A percentile compares a stretch with the other conserved stretches of the same genome.
phyloP scores from a whole-genome alignment of 2,329 filamentous ascomycete genomes.

The Fusarium subtropicale region DNA sequence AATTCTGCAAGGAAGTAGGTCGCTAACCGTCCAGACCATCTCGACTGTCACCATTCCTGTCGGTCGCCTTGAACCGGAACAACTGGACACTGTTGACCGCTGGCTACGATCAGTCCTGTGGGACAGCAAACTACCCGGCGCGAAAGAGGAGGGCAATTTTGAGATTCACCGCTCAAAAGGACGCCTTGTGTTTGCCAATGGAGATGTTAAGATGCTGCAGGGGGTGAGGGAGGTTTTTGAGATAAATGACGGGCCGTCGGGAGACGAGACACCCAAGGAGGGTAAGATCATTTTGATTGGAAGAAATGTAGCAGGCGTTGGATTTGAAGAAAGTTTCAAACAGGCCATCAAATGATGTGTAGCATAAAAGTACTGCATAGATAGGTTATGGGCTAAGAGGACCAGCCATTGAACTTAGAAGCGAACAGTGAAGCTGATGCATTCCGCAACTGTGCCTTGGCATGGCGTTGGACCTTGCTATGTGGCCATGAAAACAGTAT shows the following conservation, averaged over 20 bases:
- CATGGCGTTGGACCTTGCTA: neutral
- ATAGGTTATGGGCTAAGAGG: neutral
- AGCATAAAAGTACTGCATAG: neutral
- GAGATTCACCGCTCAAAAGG: slow-evolving; percentile 93
- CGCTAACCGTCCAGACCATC: slow-evolving; percentile 71
- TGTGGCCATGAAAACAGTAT: neutral
- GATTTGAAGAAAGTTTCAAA: slow-evolving; percentile 62
- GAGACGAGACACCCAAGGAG: slow-evolving; percentile 46
- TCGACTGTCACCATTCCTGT: slow-evolving; percentile 82
- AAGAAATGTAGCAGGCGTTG: slow-evolving; percentile 62
- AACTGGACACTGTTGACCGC: slow-evolving; percentile 75
- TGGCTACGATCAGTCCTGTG: slow-evolving; percentile 89
- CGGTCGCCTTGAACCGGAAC: slow-evolving; percentile 65
- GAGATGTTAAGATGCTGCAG: slow-evolving; percentile 81
- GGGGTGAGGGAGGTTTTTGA: slow-evolving; percentile 96
- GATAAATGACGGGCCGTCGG: slow-evolving; percentile 73
- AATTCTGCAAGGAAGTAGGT: neutral
- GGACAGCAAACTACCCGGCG: slow-evolving; percentile 73
- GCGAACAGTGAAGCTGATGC: neutral
- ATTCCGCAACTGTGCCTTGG: neutral
- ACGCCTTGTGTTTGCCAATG: slow-evolving; percentile 73
- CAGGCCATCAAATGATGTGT: slow-evolving; percentile 40
- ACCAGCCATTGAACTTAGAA: neutral
- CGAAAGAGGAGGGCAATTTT: slow-evolving; percentile 59
- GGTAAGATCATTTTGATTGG: slow-evolving; percentile 76